Evolutionary conservation across 345 rosid species (phyloP).

Genomic region (Hibiscus mutabilis): DNA sequence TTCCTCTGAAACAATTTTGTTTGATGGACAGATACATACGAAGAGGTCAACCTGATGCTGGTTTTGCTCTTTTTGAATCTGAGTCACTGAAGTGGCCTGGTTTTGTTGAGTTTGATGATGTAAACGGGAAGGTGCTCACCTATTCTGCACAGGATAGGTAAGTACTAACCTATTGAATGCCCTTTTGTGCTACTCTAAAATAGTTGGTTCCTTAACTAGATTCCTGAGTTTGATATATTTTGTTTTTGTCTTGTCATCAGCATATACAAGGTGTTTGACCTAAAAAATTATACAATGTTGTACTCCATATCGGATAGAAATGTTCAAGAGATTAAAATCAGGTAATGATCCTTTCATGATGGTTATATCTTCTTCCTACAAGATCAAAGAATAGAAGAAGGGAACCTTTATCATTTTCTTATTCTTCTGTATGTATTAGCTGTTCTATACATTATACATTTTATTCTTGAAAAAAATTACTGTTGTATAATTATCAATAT

Average conservation of each 20-base stretch:
- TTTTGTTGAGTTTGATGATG: slow-evolving; percentile 89
- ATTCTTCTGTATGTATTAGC: not conserved
- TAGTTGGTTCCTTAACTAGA: not conserved
- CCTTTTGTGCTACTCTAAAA: not conserved
- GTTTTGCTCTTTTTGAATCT: slow-evolving; percentile 78
- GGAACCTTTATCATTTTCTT: not conserved
- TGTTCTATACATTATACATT: not conserved
- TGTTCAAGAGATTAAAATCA: slow-evolving; percentile 95
- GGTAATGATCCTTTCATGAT: slow-evolving; percentile 38
- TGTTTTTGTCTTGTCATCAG: slow-evolving; percentile 29
- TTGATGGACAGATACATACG: slow-evolving; percentile 46
- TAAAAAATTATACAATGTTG: slow-evolving; percentile 87
- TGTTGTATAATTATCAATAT: not conserved
- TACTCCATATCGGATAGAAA: slow-evolving; percentile 83
- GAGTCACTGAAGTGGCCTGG: slow-evolving; percentile 92
- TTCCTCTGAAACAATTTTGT: not conserved
- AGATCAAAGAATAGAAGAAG: not conserved
- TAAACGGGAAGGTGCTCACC: slow-evolving; percentile 75
- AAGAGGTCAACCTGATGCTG: slow-evolving; percentile 66
- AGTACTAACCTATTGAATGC: not conserved
- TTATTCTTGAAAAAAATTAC: not conserved
- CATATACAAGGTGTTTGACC: slow-evolving; percentile 94
- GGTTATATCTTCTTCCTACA: not conserved
- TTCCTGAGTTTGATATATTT: slow-evolving; percentile 8
- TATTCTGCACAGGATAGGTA: slow-evolving; percentile 82